Evolutionary conservation across 2,329 filamentous ascomycete species (phyloP).

Genomic region (Catunica adiposa): DNA sequence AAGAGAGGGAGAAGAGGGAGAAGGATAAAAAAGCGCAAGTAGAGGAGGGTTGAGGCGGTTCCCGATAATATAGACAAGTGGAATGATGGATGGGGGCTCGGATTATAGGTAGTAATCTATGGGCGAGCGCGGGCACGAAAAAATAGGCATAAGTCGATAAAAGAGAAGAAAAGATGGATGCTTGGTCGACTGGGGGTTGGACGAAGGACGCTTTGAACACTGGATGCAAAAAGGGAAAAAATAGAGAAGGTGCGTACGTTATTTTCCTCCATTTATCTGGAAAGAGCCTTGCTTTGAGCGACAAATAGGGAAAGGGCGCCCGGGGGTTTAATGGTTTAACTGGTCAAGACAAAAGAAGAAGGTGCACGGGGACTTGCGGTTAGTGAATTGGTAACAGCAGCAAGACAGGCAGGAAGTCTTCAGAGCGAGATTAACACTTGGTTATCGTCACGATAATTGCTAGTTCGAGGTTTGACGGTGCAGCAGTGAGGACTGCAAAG

Average conservation of each 20-base stretch:
- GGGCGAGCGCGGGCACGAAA: not conserved
- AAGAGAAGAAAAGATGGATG: not conserved
- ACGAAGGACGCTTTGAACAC: constrained; percentile 6
- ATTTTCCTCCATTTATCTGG: not conserved
- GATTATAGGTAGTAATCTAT: not conserved
- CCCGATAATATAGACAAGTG: constrained; percentile 11
- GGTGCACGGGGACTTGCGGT: constrained; percentile 4
- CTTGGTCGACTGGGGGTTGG: not conserved
- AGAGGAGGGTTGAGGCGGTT: constrained; percentile 11
- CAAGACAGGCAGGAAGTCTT: not conserved
- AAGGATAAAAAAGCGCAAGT: constrained; percentile 16
- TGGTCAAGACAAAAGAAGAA: constrained; percentile 2
- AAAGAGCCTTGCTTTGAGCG: not conserved
- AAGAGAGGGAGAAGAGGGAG: constrained; percentile 20
- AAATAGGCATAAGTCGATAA: constrained; percentile 2
- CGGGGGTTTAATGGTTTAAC: constrained; percentile 11
- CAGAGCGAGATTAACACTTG: constrained; percentile 1
- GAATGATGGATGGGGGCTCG: not conserved
- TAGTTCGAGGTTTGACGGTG: not conserved
- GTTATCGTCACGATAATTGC: not conserved
- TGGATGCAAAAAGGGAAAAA: constrained; percentile 6
- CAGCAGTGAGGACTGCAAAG: no score
- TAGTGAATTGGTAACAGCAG: not conserved
- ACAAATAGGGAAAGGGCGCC: constrained; percentile 9
- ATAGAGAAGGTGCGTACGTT: not conserved